Conservation (phyloP, 805 yeast species). For the Zygotorulaspora florentina region DNA sequence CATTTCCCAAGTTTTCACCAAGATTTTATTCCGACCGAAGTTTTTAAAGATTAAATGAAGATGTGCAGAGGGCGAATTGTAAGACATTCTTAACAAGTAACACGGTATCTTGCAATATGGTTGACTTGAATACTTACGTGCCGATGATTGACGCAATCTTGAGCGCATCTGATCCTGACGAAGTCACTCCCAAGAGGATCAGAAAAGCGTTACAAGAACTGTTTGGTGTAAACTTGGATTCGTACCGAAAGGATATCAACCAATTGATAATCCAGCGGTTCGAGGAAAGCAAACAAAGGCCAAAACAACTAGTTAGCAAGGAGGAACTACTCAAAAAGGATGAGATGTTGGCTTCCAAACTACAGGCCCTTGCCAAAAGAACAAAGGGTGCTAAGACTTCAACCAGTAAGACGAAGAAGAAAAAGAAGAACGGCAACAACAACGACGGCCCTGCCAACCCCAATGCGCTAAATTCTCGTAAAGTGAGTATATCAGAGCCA, state of each 20-base stretch:
- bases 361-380: slow-evolving; percentile 34
- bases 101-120: slow-evolving; percentile 9
- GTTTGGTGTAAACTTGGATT: slow-evolving; percentile 52
- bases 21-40: not conserved
- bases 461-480: slow-evolving; percentile 37
- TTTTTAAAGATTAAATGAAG: not conserved
- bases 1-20: not conserved
- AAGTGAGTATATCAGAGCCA: slow-evolving; percentile 48
- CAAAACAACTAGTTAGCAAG: slow-evolving; percentile 25
- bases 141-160: slow-evolving; percentile 74
- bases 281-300: slow-evolving; percentile 41
- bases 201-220: slow-evolving; percentile 69
- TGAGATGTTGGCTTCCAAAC: slow-evolving; percentile 46
- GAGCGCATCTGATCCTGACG: slow-evolving; percentile 62
- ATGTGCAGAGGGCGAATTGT: not conserved
- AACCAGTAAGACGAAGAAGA: slow-evolving; percentile 10
- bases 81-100: not conserved
- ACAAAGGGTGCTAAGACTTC: slow-evolving; percentile 10
- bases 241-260: slow-evolving; percentile 51
- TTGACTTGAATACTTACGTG: slow-evolving; percentile 38
- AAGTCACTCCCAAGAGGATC: slow-evolving; percentile 66
- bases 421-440: slow-evolving; percentile 10
- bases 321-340: slow-evolving; percentile 46
- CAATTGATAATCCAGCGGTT: slow-evolving; percentile 58
- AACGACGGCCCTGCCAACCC: not conserved